Evolutionary conservation across 2,329 filamentous ascomycete genomes (phyloP).

Genomic region (Aurifilum marmelostoma): DNA sequence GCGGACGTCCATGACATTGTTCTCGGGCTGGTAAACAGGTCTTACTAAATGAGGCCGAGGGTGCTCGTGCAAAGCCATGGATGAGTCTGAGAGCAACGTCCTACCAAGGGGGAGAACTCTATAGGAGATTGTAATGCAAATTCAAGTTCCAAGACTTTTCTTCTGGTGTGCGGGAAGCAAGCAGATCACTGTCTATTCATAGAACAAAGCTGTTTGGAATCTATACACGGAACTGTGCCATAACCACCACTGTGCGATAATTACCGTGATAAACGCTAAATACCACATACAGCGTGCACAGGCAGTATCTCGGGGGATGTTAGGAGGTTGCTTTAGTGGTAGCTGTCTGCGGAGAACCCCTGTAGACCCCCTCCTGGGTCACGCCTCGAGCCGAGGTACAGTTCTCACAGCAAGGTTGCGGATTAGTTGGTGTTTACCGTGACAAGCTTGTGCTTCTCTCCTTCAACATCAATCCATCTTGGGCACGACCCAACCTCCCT

Average conservation of each 20-base stretch:
- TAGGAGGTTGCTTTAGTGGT: not conserved
- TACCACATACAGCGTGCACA: not conserved
- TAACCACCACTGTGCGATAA: no score
- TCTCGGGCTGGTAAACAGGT: not conserved
- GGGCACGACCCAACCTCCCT: not conserved
- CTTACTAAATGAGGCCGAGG: not conserved
- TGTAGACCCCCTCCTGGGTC: not conserved
- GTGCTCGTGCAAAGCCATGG: not conserved
- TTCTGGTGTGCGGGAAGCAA: not conserved
- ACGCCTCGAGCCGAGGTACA: conserved; percentile 1
- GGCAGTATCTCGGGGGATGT: no score
- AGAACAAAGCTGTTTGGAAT: not conserved
- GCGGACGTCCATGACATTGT: not conserved
- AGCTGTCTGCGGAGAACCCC: conserved; percentile 4
- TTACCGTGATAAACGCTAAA: no score
- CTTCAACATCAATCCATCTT: not conserved
- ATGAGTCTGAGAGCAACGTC: not conserved
- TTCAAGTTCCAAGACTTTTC: not conserved
- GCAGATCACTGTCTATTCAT: not conserved
- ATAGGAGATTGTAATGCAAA: conserved; percentile 3
- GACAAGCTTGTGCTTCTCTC: not conserved
- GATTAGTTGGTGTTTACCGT: not conserved
- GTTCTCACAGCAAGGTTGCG: not conserved
- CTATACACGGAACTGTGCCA: no score
- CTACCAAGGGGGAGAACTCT: not conserved